Evolutionary conservation across 345 rosid genomes (phyloP).

Genomic region (Aquilaria malaccensis): DNA sequence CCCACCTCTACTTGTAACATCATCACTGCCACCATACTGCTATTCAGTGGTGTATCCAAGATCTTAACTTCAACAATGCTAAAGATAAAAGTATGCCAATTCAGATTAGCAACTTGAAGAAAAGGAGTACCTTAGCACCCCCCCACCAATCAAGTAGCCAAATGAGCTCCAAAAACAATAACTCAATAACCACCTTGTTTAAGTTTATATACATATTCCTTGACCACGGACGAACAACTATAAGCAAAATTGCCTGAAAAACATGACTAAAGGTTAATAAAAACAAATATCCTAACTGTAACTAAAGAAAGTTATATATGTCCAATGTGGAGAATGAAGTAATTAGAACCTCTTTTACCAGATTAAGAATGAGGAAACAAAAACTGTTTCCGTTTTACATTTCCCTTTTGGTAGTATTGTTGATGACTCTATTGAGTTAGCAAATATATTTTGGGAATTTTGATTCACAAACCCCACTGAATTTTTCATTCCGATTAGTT

Average conservation of each 20-base stretch:
- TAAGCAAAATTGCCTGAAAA: slow-evolving; percentile 36
- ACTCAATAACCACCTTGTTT: slow-evolving; percentile 35
- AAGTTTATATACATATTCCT: slow-evolving; percentile 34
- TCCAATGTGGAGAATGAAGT: background rate
- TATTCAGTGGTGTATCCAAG: too few relatives aligned
- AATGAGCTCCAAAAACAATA: slow-evolving; percentile 53
- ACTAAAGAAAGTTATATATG: background rate
- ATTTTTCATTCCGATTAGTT: too few relatives aligned
- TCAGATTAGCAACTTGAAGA: background rate
- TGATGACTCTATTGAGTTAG: too few relatives aligned
- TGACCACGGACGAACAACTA: slow-evolving; percentile 41
- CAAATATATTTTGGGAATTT: too few relatives aligned
- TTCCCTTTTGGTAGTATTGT: too few relatives aligned
- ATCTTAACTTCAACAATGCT: background rate
- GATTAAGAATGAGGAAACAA: too few relatives aligned
- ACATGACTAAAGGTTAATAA: background rate
- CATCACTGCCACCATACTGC: too few relatives aligned
- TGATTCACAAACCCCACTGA: too few relatives aligned
- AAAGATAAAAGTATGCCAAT: background rate
- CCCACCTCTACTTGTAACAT: too few relatives aligned
- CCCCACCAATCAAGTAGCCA: slow-evolving; percentile 76
- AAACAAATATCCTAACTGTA: background rate
- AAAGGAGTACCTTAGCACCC: slow-evolving; percentile 34
- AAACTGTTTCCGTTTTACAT: too few relatives aligned
- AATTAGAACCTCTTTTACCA: background rate